Evolutionary conservation across 257 asterid genomes (phyloP).

Genomic region (Echium plantagineum): DNA sequence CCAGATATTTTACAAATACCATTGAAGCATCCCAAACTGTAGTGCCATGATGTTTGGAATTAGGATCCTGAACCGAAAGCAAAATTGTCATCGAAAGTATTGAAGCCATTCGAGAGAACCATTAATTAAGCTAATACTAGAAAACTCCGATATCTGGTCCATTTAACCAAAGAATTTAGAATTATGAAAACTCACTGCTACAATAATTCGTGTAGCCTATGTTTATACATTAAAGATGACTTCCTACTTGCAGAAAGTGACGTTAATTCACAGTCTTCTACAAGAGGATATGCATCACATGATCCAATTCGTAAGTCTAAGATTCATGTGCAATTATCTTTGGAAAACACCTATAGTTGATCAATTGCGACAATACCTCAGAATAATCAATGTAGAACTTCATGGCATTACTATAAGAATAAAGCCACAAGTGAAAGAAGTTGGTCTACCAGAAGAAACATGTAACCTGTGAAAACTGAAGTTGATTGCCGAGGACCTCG

Average conservation of each 20-base stretch:
- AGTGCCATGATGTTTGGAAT: conserved; percentile 92
- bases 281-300: too few species aligned
- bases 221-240: not conserved
- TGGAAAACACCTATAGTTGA: not conserved
- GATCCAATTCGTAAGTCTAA: too few species aligned
- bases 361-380: not conserved
- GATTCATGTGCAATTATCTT: too few species aligned
- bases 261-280: not conserved
- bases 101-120: conserved; percentile 6
- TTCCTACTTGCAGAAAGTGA: not conserved
- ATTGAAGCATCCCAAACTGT: conserved; percentile 99
- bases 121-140: not conserved
- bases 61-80: conserved; percentile 66
- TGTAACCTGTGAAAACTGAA: conserved; percentile 87
- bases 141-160: not conserved
- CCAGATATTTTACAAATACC: conserved; percentile 94
- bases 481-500: conserved; percentile 82
- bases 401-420: not conserved
- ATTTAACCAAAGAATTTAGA: too few species aligned
- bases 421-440: not conserved
- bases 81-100: conserved; percentile 9
- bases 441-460: conserved; percentile 2
- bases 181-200: not conserved
- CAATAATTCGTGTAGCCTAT: not conserved
- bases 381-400: too few species aligned